Evolutionary conservation across 352 stramenopile genomes (phyloP), one percentile per base, ranked within the genome.

Genomic region (Globisporangium heterothallicum): DNA sequence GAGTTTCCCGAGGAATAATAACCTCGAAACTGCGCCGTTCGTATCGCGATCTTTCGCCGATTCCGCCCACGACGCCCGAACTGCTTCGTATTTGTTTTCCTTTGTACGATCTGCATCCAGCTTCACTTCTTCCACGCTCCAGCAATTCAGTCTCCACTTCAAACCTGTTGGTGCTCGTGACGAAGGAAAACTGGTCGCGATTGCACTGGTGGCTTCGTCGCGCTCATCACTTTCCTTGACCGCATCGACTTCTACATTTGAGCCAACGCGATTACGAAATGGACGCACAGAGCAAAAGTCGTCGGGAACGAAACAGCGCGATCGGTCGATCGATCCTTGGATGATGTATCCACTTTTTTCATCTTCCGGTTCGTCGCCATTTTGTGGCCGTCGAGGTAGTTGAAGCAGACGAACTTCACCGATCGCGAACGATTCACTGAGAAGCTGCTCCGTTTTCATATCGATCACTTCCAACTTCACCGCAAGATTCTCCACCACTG

Each of bases 391-490:
- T 38, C 55, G 54, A n/a, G 79, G 82, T 18, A 88, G 56, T 53
- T 93, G 79, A n/a, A 86, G 52, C 21, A 88, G 29, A 2, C 58
- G 63, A 25, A 69, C 59, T 3, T 65, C 40, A 7, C 75, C 67
- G n/a, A 58, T 66, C 21, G 54, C 64, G 8, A 49, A 58, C 3
- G 56, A 32, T 45, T 72, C 58, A 27, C 34, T 22, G 8, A 90
- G 48, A 4, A 66, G 18, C 18, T 66, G 45, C 4, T 66, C 68
- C 2, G 43, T 62, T 4, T 42, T 42, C 21, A 69, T 30, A 42
- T 89, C 75, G 2, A 88, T 70, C 9, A 90, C 59, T 42, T 88
- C 63, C 12, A 90, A 51, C 41, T 81, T 83, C 2, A 72, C 63
- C 32, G 74, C 53, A 3, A 87, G 61, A 24, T 67, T 35, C n/a